phyloP scores from a whole-genome alignment of 768 basidiomycete species.

The Phylloporus arenicola region DNA sequence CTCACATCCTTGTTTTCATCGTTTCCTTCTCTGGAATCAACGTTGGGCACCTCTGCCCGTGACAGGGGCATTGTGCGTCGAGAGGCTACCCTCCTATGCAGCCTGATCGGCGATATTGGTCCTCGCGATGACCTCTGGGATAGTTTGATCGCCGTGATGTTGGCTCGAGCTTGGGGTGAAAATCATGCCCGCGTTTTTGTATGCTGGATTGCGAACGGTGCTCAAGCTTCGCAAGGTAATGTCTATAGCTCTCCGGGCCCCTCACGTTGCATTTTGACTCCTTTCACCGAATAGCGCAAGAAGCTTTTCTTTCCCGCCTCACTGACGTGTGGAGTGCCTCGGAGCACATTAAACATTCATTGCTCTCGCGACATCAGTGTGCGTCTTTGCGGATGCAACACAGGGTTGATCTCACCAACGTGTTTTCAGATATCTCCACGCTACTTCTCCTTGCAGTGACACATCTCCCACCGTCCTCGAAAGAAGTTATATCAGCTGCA shows the following conservation, averaged over 20 bases:
- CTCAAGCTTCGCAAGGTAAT: constrained; percentile 30
- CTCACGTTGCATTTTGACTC: constrained; percentile 1
- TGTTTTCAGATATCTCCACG: constrained; percentile 60
- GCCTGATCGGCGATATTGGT: constrained; percentile 47
- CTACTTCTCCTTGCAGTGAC: constrained; percentile 63
- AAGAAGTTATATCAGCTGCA: constrained; percentile 41
- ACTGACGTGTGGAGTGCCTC: constrained; percentile 69
- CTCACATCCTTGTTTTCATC: constrained; percentile 55
- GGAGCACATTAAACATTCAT: constrained; percentile 76
- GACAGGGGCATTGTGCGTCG: constrained; percentile 43
- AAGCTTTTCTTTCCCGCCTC: constrained; percentile 41
- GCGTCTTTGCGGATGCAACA: constrained; percentile 27
- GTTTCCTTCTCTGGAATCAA: constrained; percentile 29
- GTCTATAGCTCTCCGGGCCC: constrained; percentile 10
- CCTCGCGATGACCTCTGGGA: constrained; percentile 51
- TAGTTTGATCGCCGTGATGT: constrained; percentile 38
- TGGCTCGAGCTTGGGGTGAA: constrained; percentile 56
- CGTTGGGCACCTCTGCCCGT: constrained; percentile 26
- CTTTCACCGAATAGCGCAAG: constrained; percentile 33
- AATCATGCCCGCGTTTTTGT: constrained; percentile 57
- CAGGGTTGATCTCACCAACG: not conserved
- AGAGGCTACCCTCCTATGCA: constrained; percentile 49
- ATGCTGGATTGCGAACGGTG: constrained; percentile 59
- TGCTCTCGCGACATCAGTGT: constrained; percentile 74
- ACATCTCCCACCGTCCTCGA: constrained; percentile 51